Base-by-base conservation (phyloP, 2,329 filamentous ascomycete genomes). In the Fusarium falciforme region DNA sequence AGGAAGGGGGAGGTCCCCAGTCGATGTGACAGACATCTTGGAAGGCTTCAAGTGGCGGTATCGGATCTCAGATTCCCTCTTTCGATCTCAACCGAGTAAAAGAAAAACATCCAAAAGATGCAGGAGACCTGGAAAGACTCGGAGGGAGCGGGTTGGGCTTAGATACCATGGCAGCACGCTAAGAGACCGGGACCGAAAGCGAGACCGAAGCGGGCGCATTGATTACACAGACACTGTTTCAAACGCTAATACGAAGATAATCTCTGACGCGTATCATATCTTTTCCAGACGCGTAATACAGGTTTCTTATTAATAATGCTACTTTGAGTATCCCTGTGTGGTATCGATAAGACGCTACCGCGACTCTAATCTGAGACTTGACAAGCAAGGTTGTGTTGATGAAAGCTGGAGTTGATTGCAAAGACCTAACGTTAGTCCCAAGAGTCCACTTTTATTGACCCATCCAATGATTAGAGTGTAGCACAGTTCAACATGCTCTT, bases 171-270 rank as follows among this genome's bases (percentile, higher is more conserved):
- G 33, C 31, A 22, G 14, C 20, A 25, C 33, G 22, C 54, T 58
- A 58, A 58, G 54, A 58, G 54, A 58, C 54, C 54, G 54, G 54
- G 33, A 58, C 54, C 54, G 54, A 29, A 17, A 58, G 10, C 54
- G 54, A 58, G 54, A 58, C 54, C 54, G 54, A 58, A 35, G 35
- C 54, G 54, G 31, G 22, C 33, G 54, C 54, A 38, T 38, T 58
- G 33, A 58, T 36, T 58, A 52, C 25, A 52, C 47, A 29, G 27
- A 52, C 47, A 20, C 17, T 31, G 47, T 52, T 31, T 52, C 27
- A 52, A 52, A 52, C 47, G n/a, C 25, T 52, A 31, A n/a, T 52
- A 29, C 27, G 25, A 52, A 52, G 17, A n/a, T 29, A 52, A 52
- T 29, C 22, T 52, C 40, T 27, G 44, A 52, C 44, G 44, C 44